phyloP scores from a whole-genome alignment of 495 filamentous ascomycete genomes.

The Neurospora sublineolata region DNA sequence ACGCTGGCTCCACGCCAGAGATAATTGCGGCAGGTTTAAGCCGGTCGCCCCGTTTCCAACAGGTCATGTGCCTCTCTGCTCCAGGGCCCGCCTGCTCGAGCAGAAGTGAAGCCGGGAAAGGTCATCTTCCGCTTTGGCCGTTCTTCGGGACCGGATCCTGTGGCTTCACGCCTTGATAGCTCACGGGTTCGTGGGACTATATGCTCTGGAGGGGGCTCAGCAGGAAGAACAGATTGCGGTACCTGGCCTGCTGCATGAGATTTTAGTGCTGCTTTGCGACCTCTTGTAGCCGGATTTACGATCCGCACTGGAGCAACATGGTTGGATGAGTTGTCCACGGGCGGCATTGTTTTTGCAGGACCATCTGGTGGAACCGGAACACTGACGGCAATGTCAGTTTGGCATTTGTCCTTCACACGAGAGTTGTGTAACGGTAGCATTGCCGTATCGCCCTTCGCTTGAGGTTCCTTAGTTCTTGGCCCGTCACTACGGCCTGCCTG shows the following conservation, averaged over 20 bases:
- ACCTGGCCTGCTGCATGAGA: slow-evolving; percentile 36
- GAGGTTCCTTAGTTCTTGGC: background rate
- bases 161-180: slow-evolving; percentile 1
- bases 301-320: slow-evolving; percentile 8
- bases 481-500: background rate
- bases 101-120: slow-evolving; percentile 29
- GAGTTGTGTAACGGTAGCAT: background rate
- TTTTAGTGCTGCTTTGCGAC: slow-evolving; percentile 37
- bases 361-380: background rate
- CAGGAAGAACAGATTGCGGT: slow-evolving; percentile 27
- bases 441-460: background rate
- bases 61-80: slow-evolving; percentile 42
- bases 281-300: slow-evolving; percentile 37
- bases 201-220: slow-evolving; percentile 9
- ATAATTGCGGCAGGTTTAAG: slow-evolving; percentile 2
- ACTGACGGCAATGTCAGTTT: background rate
- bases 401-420: background rate
- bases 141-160: slow-evolving; percentile 3
- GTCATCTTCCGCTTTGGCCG: slow-evolving; percentile 18
- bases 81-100: slow-evolving; percentile 37
- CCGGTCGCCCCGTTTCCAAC: slow-evolving; percentile 32
- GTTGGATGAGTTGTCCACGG: background rate
- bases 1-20: background rate
- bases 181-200: background rate
- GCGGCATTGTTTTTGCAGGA: background rate